Percentiles rank a stretch among this genome's conserved stretches.
Evolutionary conservation across 2,329 filamentous ascomycete genomes (phyloP).

Genomic region (Ophiostoma angusticollis): DNA sequence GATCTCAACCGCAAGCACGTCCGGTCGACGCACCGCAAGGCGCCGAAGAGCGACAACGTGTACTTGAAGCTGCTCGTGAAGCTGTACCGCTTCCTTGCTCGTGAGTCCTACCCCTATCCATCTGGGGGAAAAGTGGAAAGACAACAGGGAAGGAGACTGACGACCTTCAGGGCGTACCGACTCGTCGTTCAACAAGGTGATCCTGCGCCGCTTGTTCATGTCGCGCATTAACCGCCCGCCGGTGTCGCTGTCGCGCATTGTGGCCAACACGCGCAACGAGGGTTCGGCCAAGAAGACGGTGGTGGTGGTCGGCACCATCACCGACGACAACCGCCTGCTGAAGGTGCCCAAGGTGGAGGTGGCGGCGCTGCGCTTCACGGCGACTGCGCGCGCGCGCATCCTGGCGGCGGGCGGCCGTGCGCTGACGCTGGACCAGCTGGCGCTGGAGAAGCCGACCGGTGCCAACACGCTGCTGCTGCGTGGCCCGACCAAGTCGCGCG

Average conservation of each 20-base stretch:
- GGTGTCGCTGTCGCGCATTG: conserved; percentile 87
- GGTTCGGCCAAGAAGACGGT: conserved; percentile 67
- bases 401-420: conserved; percentile 86
- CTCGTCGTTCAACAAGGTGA: conserved; percentile 95
- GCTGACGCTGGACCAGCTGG: conserved; percentile 94
- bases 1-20: conserved; percentile 60
- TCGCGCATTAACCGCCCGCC: conserved; percentile 96
- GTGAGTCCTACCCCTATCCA: conserved; percentile 44
- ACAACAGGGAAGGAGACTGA: no score
- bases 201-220: conserved; percentile 96
- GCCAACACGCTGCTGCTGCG: conserved; percentile 94
- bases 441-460: conserved; percentile 86
- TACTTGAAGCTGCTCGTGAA: conserved; percentile 96
- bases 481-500: conserved; percentile 94
- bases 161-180: conserved; percentile 72
- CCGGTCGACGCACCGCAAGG: conserved; percentile 70
- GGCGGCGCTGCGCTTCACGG: conserved; percentile 91
- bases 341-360: conserved; percentile 84
- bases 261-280: conserved; percentile 51
- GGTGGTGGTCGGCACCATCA: conserved; percentile 88
- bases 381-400: conserved; percentile 89
- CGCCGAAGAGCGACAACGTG: conserved; percentile 96
- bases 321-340: conserved; percentile 92
- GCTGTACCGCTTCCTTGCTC: conserved; percentile 92
- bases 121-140: no score